Evolutionary conservation across 1,284 basidiomycete genomes (phyloP).

Genomic region (Earliella scabrosa): DNA sequence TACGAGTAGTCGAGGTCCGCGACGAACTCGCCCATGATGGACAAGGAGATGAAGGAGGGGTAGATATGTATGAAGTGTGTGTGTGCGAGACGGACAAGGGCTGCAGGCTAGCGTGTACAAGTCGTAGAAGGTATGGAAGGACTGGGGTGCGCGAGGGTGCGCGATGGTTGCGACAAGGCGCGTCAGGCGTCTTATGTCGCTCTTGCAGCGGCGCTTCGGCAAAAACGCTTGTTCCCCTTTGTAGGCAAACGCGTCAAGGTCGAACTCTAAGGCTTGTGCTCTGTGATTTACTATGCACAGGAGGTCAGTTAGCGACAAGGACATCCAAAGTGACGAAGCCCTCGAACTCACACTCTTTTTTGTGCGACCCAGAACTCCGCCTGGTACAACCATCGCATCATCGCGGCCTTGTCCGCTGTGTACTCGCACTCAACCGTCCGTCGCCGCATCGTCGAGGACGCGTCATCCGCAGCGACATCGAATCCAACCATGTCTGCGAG

Average conservation of each 20-base stretch:
- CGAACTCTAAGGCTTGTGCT: no score
- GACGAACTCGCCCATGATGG: slow-evolving; percentile 2
- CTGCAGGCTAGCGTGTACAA: not conserved
- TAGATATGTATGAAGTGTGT: no score
- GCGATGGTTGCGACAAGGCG: no score
- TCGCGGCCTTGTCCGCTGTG: slow-evolving; percentile 60
- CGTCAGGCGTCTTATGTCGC: no score
- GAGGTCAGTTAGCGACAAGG: no score
- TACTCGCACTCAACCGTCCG: slow-evolving; percentile 64
- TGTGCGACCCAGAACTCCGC: slow-evolving; percentile 69
- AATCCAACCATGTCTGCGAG: slow-evolving; percentile 59
- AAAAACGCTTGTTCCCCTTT: no score
- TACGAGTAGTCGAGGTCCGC: slow-evolving; percentile 4
- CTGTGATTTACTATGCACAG: no score
- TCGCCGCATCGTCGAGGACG: slow-evolving; percentile 22
- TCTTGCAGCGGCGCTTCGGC: no score
- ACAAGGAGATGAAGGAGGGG: not conserved
- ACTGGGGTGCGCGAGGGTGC: no score
- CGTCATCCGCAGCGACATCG: slow-evolving; percentile 28
- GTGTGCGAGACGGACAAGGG: not conserved
- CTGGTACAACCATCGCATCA: slow-evolving; percentile 70
- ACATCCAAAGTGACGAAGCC: no score
- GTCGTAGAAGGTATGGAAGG: no score
- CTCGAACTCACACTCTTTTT: slow-evolving; percentile 33
- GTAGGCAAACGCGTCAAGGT: no score